Evolutionary conservation across 352 stramenopile genomes (phyloP).

Genomic region (Globisporangium sylvaticum): DNA sequence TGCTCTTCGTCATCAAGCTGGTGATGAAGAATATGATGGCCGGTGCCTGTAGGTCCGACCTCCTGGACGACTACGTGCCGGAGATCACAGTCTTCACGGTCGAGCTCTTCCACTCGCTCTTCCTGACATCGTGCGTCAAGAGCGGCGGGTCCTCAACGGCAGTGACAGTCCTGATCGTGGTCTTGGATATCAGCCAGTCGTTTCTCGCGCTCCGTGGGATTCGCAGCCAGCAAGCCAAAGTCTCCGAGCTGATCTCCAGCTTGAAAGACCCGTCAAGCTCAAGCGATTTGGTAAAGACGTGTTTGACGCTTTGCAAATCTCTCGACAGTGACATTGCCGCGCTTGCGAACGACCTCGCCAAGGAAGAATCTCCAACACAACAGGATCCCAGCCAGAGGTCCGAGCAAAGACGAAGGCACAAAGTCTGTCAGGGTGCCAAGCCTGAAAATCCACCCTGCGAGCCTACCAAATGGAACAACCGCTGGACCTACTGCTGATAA

Average conservation of each 20-base stretch:
- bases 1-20: not conserved
- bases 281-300: not conserved
- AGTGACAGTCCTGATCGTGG: not conserved
- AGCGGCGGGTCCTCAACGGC: not conserved
- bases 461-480: not conserved
- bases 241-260: not conserved
- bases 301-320: not conserved
- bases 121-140: not conserved
- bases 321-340: too few species aligned
- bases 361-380: too few species aligned
- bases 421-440: too few species aligned
- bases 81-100: not conserved
- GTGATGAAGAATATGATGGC: not conserved
- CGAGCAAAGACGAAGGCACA: too few species aligned
- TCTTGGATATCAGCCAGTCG: not conserved
- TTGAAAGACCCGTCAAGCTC: not conserved
- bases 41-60: not conserved
- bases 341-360: too few species aligned
- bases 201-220: not conserved
- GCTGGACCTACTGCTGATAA: not conserved
- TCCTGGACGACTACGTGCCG: not conserved
- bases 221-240: not conserved
- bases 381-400: too few species aligned
- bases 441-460: not conserved
- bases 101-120: constrained; percentile 1